Base-by-base conservation (phyloP, 306 rosid species). In the Quercus gilva region DNA sequence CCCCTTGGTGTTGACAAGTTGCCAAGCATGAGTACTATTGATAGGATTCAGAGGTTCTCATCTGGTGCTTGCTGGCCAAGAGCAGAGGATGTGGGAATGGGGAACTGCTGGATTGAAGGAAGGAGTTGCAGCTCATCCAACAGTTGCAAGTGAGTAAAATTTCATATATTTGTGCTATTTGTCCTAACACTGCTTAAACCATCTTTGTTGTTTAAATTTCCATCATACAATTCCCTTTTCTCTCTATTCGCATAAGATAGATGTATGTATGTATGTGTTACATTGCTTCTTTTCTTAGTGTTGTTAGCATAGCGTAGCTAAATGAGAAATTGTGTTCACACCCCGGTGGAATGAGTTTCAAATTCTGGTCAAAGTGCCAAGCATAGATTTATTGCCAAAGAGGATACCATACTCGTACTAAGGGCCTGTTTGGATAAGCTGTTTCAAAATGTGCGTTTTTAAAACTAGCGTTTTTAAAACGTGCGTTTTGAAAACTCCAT, bases 1-100 rank as follows among this genome's bases (percentile, higher is more conserved):
- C 97, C 97, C 45, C 95, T 94, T 69, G 97, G 92, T 84, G 80
- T 88, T 88, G 95, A 94, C 88, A 93, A 93, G 79, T 75, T 93
- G 86, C 98, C 98, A 56, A 93, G 97, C 86, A 90, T 90, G 94
- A 88, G 77, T 68, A 91, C 98, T 57, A 79, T 87, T 20, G 94
- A 93, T 75, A 85, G 94, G 86, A 73, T 92, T 78, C 97, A 92
- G 76, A 83, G 93, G 81, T 92, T 90, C 86, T 86, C 97, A 0
- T 87, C 97, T 17, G 85, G 92, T 81, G 83, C 88, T 82, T 94
- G 98, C 88, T 85, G 96, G 80, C 91, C 98, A 6, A 87, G 87
- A 59, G 87, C 76, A 28, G 92, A 90, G 35, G 87, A 89, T 76
- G 33, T 84, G 65, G 94, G 92, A 17, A 81, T 93, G 90, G 98